Base-by-base conservation (phyloP, 306 rosid species). In the Fragaria nilgerrensis region DNA sequence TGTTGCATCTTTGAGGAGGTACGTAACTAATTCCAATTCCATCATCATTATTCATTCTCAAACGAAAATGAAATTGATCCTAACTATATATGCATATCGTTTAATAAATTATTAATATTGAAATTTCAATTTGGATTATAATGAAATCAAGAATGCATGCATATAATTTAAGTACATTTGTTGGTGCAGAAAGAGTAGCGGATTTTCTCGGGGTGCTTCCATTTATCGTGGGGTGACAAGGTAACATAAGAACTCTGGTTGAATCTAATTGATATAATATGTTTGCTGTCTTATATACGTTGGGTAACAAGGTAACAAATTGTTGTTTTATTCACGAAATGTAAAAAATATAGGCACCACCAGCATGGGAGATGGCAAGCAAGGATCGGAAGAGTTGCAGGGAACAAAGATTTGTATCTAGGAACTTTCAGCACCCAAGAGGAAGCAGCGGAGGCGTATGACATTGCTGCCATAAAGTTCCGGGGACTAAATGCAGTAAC, bases 331-430 rank as follows among this genome's bases (percentile, higher is more conserved):
- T 5, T 29, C 14, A 32, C n/a, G n/a, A 63, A 12, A 6, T 65
- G 47, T 9, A 19, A 36, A 65, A 14, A 7, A 34, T 29, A 5
- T 83, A 93, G 98, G 73, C 98, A 93, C 77, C 98, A 93, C 76
- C 98, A 93, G 81, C 98, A 93, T 73, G 98, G 98, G 61, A 90
- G 98, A 83, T 93, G 98, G 98, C 98, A 93, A 83, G 98, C 98
- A 1, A 88, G 98, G 85, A 93, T 93, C 62, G 98, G 98, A 68
- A 84, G 98, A 83, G 98, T 93, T 80, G 97, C 98, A 5, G 98
- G 98, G 69, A 93, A 93, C 84, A 93, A 93, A 82, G 98, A 93
- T 78, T 95, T 93, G 72, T 93, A 93, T 56, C 53, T 93, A 11
- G 98, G 98, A 80, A 93, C 97, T 73, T 93, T 93, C 89, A 89